phyloP scores from a whole-genome alignment of 306 rosid species.

The Prosopis cineraria region DNA sequence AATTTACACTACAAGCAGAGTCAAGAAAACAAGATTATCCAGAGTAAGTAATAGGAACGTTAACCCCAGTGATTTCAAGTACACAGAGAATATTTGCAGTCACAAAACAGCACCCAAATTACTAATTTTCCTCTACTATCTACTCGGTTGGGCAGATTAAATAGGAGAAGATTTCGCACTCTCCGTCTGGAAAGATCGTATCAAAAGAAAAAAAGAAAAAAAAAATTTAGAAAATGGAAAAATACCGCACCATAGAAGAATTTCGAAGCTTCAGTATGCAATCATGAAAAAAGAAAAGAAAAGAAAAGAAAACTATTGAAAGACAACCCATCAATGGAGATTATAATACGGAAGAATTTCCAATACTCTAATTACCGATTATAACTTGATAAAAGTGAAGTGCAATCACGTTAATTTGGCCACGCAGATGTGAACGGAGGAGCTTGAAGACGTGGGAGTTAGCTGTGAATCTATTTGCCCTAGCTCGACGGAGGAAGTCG shows the following conservation, averaged over 20 bases:
- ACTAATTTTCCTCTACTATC: background rate
- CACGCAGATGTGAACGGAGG: background rate
- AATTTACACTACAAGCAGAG: background rate
- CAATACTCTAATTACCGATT: background rate
- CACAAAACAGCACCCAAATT: background rate
- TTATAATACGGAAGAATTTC: background rate
- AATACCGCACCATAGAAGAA: background rate
- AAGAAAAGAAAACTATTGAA: background rate
- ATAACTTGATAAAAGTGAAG: background rate
- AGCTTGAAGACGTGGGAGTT: background rate
- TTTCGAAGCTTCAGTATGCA: background rate
- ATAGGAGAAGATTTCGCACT: background rate
- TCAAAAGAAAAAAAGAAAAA: too few species aligned
- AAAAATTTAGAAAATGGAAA: background rate
- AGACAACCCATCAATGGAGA: background rate
- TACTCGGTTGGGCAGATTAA: background rate
- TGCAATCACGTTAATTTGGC: background rate
- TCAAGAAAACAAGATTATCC: background rate
- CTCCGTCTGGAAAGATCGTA: background rate
- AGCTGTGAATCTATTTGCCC: background rate
- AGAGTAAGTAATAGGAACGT: background rate
- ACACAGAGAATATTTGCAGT: background rate
- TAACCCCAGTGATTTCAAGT: background rate
- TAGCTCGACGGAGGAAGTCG: background rate
- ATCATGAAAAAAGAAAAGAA: background rate